Base-by-base conservation (phyloP, 192 early-diverging fungal genomes). In the Backusella liffmaniae region DNA sequence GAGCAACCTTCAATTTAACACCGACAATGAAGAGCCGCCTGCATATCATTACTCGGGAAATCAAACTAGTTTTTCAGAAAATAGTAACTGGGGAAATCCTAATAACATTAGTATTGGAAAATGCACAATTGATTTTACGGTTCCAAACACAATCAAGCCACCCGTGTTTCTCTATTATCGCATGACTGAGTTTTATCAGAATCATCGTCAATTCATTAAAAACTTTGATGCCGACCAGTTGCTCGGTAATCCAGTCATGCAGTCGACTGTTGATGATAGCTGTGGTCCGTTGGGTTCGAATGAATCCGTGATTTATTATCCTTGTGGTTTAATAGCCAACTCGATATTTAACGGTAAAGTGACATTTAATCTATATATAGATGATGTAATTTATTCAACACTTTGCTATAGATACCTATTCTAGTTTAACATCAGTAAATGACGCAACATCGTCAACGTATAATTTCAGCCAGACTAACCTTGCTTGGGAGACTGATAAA, bases 181-280 rank as follows among this genome's bases (percentile, higher is more conserved):
- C 56, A 85, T 99, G 76, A 97, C 96, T 6, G 93, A 95, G 83
- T 99, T 99, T 81, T 97, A 95, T 81, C 96, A 97, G 83, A 97
- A 97, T 85, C 94, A 97, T 75, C 86, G 95, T 9, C 90, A 91
- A 68, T 97, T 97, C 73, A 90, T 96, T 29, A 93, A 94, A 76
- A 91, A 86, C 74, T 94, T 89, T 78, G 91, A 95, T 76, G 79
- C 87, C 15, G 83, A 89, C 39, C 95, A 97, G 80, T 84, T 96
- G n/a, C 79, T 84, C 51, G 94, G 94, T 41, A 83, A 86, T 56
- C 62, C 67, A 23, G 62, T 89, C 15, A 35, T 69, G 16, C 76
- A 79, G 0, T 67, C 75, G 5, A 80, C 84, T 5, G 37, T 86
- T 69, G 46, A 76, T 2, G 71, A 53, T 16, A 79, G 53, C 51